A percentile compares a stretch with the other conserved stretches of the same genome.
phyloP scores from a whole-genome alignment of 306 rosid species.

The Clitoria ternatea region DNA sequence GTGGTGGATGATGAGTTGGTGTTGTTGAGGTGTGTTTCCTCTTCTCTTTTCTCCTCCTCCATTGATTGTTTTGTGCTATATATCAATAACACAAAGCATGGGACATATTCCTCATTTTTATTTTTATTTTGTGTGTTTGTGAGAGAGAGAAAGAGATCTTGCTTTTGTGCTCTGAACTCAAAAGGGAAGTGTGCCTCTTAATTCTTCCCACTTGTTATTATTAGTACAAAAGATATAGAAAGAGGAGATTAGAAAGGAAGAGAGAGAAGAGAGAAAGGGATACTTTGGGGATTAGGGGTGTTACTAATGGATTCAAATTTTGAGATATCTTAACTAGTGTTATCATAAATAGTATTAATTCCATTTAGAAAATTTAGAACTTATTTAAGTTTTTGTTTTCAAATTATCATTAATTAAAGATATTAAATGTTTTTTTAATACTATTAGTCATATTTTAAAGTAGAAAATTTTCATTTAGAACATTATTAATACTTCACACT shows the following conservation, averaged over 20 bases:
- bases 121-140: neutral
- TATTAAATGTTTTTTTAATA: neutral
- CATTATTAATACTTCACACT: too few relatives aligned
- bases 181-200: constrained; percentile 32
- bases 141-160: neutral
- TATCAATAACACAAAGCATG: constrained; percentile 26
- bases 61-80: constrained; percentile 26
- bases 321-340: constrained; percentile 14
- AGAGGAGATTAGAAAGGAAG: constrained; percentile 23
- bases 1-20: constrained; percentile 12
- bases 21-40: constrained; percentile 22
- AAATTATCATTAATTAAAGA: neutral
- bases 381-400: neutral
- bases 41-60: constrained; percentile 56
- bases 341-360: neutral
- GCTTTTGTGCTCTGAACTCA: constrained; percentile 38
- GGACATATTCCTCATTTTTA: constrained; percentile 49
- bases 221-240: constrained; percentile 19
- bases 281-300: constrained; percentile 17
- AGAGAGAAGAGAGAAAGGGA: constrained; percentile 16
- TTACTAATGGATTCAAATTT: constrained; percentile 14
- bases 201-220: constrained; percentile 31
- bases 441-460: too few relatives aligned
- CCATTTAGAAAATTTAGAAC: neutral
- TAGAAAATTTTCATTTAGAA: too few relatives aligned